Base-by-base conservation (phyloP, 2,329 filamentous ascomycete species). In the Fonsecaea pedrosoi region DNA sequence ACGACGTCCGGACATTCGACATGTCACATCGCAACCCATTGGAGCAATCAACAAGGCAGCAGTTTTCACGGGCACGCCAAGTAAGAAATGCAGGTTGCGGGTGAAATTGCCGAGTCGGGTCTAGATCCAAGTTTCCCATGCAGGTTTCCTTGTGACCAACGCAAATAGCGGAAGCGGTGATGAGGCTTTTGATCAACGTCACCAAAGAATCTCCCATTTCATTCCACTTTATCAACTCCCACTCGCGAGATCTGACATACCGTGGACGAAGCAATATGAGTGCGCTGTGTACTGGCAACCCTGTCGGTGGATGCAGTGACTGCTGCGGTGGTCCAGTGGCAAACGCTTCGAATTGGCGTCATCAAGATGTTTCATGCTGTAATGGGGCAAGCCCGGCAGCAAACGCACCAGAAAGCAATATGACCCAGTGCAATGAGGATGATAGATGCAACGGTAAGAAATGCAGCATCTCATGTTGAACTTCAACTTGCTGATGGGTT, bases 371-470 rank as follows among this genome's bases (percentile, higher is more conserved):
- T 42, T 42, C 38, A 4, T 58, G 37, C 15, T 58, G 55, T 32
- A 15, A 9, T n/a, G 30, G 37, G 2, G 45, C 37, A 45, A 45
- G 6, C 21, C 45, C 55, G 7, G 34, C 55, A n/a, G 18, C 13
- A 32, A 9, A 8, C 30, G 63, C 48, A 57, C 13, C 35, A 37
- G 9, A 50, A n/a, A 53, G 18, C 59, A 12, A 15, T 8, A 55
- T 57, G 12, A 54, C 54, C n/a, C 37, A 60, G 15, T 68, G 66
- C 15, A 54, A 34, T 54, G 54, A 62, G 62, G 62, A 68, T 32
- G 66, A 65, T 48, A 55, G 54, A 58, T 68, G 66, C 50, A 35
- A 68, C 54, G 66, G 66, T 68, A 48, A 53, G 32, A 21, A 32
- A 37, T 12, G 25, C n/a, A 54, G 30, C 8, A 53, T 42, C 25